Evolutionary conservation across 108 stramenopile species (phyloP), one percentile per base, ranked within the genome.

Genomic region (Cyclotella sp.): DNA sequence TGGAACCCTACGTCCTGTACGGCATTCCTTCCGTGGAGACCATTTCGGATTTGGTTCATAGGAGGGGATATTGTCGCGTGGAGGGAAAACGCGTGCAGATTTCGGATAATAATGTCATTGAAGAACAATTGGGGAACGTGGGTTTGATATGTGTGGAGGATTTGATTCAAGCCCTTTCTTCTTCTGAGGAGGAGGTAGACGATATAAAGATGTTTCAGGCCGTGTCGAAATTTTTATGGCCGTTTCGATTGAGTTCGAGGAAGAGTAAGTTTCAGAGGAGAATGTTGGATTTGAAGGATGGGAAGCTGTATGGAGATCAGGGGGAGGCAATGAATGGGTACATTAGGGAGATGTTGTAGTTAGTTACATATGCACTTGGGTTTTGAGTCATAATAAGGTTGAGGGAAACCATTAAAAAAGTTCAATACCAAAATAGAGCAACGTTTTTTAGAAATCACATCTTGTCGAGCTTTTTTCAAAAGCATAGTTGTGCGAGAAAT

Each of bases 61-160:
- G 91, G 27, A 78, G 90, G 53, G 91, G 92, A 63, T 85, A 77
- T 72, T 91, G 91, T 65, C 73, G 61, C 24, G 72, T 92, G 0
- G 86, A 91, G 15, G 90, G 88, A 19, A 84, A 87, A 79, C 84
- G 90, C 34, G 88, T 92, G 30, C 91, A 92, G 14, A 70, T 95
- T 24, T 81, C 89, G 18, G 92, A 95, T 72, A 95, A 95, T 64
- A 92, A 88, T 75, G 85, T 93, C 18, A 86, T 95, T 53, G 95
- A 95, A 73, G 61, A 83, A 26, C 82, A 84, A 12, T 77, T 95
- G 69, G 95, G 95, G 15, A 85, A 85, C 29, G 14, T 49, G 19
- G 93, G 90, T 0, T 76, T 95, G 46, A 92, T 95, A 77, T 95
- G 95, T 77, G 89, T 91, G 69, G 95, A 95, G 70, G 95, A 95